Base-by-base conservation (phyloP, 306 rosid genomes). In the Rubus idaeus region DNA sequence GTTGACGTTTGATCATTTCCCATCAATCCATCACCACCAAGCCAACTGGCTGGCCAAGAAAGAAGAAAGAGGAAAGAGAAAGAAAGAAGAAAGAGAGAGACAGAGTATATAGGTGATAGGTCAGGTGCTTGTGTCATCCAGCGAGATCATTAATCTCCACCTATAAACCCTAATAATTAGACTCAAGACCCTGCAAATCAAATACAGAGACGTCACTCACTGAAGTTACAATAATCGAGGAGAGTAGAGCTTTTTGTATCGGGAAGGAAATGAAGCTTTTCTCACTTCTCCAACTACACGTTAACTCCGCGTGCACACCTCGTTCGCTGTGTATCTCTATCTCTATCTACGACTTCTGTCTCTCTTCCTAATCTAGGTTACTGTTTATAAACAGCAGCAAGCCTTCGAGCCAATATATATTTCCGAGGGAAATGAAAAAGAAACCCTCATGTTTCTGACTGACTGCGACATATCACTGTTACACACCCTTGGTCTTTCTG, bases 241-340 rank as follows among this genome's bases (percentile, higher is more conserved):
- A 30, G 69, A 40, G 17, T 6, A 64, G 7, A 64, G 44, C 21
- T 64, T 64, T 64, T 64, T 39, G 69, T 64, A 64, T 64, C 69
- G 96, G 96, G 93, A 90, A 90, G 89, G 90, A 82, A 90, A 90
- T 73, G 41, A 49, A 20, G 66, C 26, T 70, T 30, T 30, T 30
- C 35, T 30, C 35, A 30, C 2, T 30, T 30, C 35, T 30, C 35
- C 35, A 30, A 30, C 75, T 80, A 83, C 90, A 88, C 92, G 91
- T 85, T 85, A 88, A 81, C 85, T 75, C 88, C 80, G 68, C 46
- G 74, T 85, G 77, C 80, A 77, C 62, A 20, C 42, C 68, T 53
- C 50, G 56, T 20, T 45, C 37, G 39, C 62, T 18, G 55, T 18
- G 47, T 16, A 5, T 16, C 30, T 60, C 5, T 45, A 21, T 50